Evolutionary conservation across 768 basidiomycete genomes (phyloP).

Genomic region (Hypholoma fasciculare): DNA sequence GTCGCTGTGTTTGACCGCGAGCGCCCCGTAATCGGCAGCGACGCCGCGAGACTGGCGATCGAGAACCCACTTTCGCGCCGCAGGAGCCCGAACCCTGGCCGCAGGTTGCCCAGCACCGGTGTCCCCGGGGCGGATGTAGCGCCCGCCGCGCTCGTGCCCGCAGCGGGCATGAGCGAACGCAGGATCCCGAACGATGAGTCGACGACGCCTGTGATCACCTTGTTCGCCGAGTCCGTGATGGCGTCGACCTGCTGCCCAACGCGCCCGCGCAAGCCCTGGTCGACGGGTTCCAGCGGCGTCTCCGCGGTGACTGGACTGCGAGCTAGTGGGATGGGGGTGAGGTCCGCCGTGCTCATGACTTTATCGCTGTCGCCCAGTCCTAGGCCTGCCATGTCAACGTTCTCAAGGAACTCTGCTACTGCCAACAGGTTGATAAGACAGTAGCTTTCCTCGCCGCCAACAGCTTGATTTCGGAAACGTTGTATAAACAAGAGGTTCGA

Average conservation of each 20-base stretch:
- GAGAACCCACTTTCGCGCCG: slow-evolving; percentile 81
- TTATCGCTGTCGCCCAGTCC: slow-evolving; percentile 60
- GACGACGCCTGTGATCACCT: slow-evolving; percentile 84
- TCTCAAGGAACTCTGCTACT: slow-evolving; percentile 93
- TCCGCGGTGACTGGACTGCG: slow-evolving; percentile 51
- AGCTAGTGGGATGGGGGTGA: slow-evolving; percentile 78
- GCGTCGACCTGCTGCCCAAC: slow-evolving; percentile 82
- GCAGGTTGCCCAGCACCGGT: slow-evolving; percentile 40
- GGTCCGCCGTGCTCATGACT: slow-evolving; percentile 67
- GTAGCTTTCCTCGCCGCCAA: slow-evolving; percentile 86
- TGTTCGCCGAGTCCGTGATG: slow-evolving; percentile 80
- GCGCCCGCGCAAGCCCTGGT: slow-evolving; percentile 62
- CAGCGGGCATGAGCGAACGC: slow-evolving; percentile 67
- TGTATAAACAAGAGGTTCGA: slow-evolving; percentile 68
- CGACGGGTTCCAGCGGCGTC: slow-evolving; percentile 42
- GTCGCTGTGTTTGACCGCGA: slow-evolving; percentile 30
- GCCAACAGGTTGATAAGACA: slow-evolving; percentile 95
- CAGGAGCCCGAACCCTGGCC: slow-evolving; percentile 65
- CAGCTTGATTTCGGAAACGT: slow-evolving; percentile 53
- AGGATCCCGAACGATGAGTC: slow-evolving; percentile 90
- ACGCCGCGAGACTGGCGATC: slow-evolving; percentile 68
- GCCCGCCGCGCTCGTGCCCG: slow-evolving; percentile 3
- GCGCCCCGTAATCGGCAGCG: slow-evolving; percentile 56
- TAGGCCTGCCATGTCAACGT: slow-evolving; percentile 80
- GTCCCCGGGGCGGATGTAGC: slow-evolving; percentile 21